Base-by-base conservation (phyloP, 371 early-diverging fungal species). In the Phascolomyces articulosus region DNA sequence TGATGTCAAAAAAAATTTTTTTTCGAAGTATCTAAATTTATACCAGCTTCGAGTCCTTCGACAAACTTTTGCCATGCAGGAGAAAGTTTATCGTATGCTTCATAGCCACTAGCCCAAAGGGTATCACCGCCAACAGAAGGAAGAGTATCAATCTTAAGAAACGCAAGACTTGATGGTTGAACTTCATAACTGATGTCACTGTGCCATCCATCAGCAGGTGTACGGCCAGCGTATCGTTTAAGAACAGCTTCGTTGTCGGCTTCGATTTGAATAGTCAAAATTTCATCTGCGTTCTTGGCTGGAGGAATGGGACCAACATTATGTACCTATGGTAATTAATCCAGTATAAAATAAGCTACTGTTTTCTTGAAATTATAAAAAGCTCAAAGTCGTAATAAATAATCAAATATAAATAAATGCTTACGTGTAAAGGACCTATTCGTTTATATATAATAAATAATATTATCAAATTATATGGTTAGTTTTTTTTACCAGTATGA, bases 101-200 rank as follows among this genome's bases (percentile, higher is more conserved):
- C 81, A 67, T 88, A 88, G 8, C 80, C 80, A 73, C 77, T 76
- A 0, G 82, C 70, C 89, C 87, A 87, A 16, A 83, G 51, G 18
- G 86, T 86, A 58, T 81, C 87, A 24, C 90, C 88, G n/a, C 89
- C 91, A 31, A 75, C 67, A 23, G 6, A 4, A n/a, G 89, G 88
- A 13, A 85, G 53, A 7, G 70, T 73, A 26, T 83, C 81, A 40
- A 88, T 72, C 55, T 83, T 78, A 18, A 89, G 71, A 21, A 84
- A 74, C 8, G 91, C 83, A 59, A 82, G 70, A 18, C 84, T 83
- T 3, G 86, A 66, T 15, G 90, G 88, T 26, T 84, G 78, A 0
- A 68, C 59, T 63, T 90, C 91, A 58, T 82, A 89, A 11, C 82
- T 82, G 26, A 89, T 79, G 69, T 90, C 90, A 57, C 78, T 73